Base-by-base conservation (phyloP, 2,329 filamentous ascomycete species). In the Fusarium pseudonygamai region DNA sequence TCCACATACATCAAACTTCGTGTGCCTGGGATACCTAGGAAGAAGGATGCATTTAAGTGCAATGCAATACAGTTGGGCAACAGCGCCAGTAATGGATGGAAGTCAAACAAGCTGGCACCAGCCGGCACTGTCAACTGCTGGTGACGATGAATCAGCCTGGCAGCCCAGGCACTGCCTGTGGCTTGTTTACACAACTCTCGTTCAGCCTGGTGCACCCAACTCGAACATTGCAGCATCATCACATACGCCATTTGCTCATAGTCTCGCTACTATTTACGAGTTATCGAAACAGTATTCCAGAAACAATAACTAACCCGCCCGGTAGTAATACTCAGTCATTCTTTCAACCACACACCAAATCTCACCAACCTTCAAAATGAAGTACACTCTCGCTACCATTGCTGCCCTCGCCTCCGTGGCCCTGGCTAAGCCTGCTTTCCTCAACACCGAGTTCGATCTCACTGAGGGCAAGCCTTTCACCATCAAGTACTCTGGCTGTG, bases 301-400 rank as follows among this genome's bases (percentile, higher is more conserved):
- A 59, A 45, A 6, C 30, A 42, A 59, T 16, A 28, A 67, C 76
- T 78, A 52, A 78, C 71, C 40, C 37, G n/a, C 11, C 26, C 47
- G 46, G 28, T 58, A 78, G 76, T 77, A 77, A 77, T 75, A 71
- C 63, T 58, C 67, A 77, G 76, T 78, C 76, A 77, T 71, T 78
- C 76, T 74, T 77, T 70, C 59, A 75, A 55, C 37, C 50, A 47
- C 64, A 60, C 61, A 69, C n/a, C 34, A 59, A 60, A 58, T 20
- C 55, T n/a, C n/a, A 36, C 63, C 66, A 65, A 71, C 64, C 67
- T 73, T 79, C 79, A 81, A 75, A 67, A 83, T 83, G 82, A 82
- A 83, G 81, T 81, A 77, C 75, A 78, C 81, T 59, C 36, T 79
- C 73, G 78, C 74, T 74, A 67, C 77, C 60, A 46, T 81, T 59